Base-by-base conservation (phyloP, 73 alveolate genomes). In the Paramecium sonneborni region DNA sequence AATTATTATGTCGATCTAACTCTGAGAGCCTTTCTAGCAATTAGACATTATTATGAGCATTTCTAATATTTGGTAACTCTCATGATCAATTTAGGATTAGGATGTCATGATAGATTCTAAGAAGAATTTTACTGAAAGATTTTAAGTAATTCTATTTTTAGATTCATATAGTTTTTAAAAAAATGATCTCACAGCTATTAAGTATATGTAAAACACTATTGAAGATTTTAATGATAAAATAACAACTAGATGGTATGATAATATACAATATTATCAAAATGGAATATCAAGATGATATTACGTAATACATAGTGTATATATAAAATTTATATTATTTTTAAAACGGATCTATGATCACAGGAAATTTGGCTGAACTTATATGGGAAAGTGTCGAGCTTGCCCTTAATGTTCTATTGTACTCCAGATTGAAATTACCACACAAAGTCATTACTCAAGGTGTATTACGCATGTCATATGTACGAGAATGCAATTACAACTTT, bases 151-250 rank as follows among this genome's bases (percentile, higher is more conserved):
- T 15, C 21, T 62, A 15, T 62, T 18, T 12, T 48, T 48, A 62
- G n/a, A 3, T 84, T 92, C 87, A 72, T 85, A 35, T 35, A 35
- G 43, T 35, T 35, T 95, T 15, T 97, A 96, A 32, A 76, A 95
- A 67, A 96, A 94, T 85, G 97, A 94, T 57, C 92, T 95, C 38
- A 98, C 96, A 69, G 99, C 99, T 8, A 98, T 98, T 32, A 96
- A 95, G 46, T 93, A 93, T 85, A 95, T 96, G 98, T 90, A 96
- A 92, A 94, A 82, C 18, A 70, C 96, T 20, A 96, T 97, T 21
- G 72, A 96, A 55, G 93, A 95, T 76, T 99, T 99, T 0, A 96
- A 95, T 88, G 98, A 96, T 92, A 97, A 96, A 79, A 95, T 97
- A 96, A 95, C 98, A 6, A 97, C 99, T 3, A 96, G 88, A 46